Base-by-base conservation (phyloP, 2,329 filamentous ascomycete genomes). In the Xylaria sp. region DNA sequence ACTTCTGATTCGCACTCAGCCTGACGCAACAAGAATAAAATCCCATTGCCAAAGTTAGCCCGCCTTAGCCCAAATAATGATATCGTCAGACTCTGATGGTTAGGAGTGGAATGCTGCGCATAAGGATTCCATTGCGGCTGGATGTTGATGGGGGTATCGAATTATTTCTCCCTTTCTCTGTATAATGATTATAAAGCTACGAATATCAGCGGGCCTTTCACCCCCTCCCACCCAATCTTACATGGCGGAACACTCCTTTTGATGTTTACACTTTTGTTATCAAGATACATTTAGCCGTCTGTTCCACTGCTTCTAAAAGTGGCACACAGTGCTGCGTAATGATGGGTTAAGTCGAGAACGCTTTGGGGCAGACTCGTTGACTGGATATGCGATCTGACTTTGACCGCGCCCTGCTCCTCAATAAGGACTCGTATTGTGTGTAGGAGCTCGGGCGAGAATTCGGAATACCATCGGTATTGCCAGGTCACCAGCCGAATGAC, bases 381-480 rank as follows among this genome's bases (percentile, higher is more conserved):
- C 78, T 99, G 95, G 57, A 99, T 93, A 74, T 99, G 97, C 77
- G 93, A 97, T 74, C 95, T 87, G 57, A 99, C 91, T 80, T 99
- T 99, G 77, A 99, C 92, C 1, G 94, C 94, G 61, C 95, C 95
- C 78, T 99, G 95, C 69, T 97, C 94, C 78, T 98, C 95, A 74
- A 99, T 99, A 69, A 99, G 83, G 69, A 92, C 93, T 65, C 95
- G 89, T 72, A 98, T 92, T 2, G 92, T 90, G 77, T 89, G 92
- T 57, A 99, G 85, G 45, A 99, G 84, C 67, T 94, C 89, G 0
- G 95, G 95, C 17, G 94, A 97, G 79, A 99, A 99, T 85, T 99
- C 95, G 60, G 94, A 97, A 80, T 99, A 99, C 95, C 95, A 99
- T 70, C 95, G 86, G 79, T 97, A 99, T 79, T 99, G 95, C 95